Evolutionary conservation across 305 asterid genomes (phyloP), one percentile per base, ranked within the genome.

Genomic region (Vinca major): DNA sequence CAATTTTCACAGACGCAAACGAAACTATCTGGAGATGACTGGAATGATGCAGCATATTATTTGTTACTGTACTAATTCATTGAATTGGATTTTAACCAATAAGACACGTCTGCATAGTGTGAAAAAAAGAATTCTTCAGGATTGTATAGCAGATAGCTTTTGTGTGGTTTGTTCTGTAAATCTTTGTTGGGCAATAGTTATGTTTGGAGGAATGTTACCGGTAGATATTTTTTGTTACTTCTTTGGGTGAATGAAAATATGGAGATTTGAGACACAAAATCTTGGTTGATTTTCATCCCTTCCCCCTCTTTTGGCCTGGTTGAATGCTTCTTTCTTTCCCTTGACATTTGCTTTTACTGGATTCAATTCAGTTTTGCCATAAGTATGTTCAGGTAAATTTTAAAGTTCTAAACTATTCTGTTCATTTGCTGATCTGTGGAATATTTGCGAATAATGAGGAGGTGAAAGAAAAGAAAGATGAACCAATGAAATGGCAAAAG

Each of bases 1-100:
- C 89, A 8, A 76, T 84, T 65, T 89, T 87, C 84, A 87, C 92
- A 0, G 90, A 89, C 67, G 95, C 90, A 64, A 82, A 83, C 16
- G 89, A 83, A 76, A 85, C 92, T 67, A 80, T 87, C 62, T 87
- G 96, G 95, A 72, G 82, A 72, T 87, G 78, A 74, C 71, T 0
- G 45, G 74, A 50, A 65, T 55, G 55, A 66, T 63, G 43, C 41
- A 26, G 66, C 53, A 57, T 57, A 57, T 19, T 55, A 10, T 39
- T n/a, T 26, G 45, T 50, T n/a, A 64, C 73, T 64, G 63, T 78
- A 78, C 75, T 74, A 57, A 79, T 75, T 74, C 71, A 73, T 78
- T 75, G 60, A 13, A 73, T 65, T 69, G 64, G 63, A 63, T n/a
- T 41, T 53, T 36, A 37, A 76, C 39, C 14, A 54, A 51, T 49